Evolutionary conservation across 78 protist species (phyloP), one percentile per base, ranked within the genome.

Genomic region (Paratrimastix pyriformis): DNA sequence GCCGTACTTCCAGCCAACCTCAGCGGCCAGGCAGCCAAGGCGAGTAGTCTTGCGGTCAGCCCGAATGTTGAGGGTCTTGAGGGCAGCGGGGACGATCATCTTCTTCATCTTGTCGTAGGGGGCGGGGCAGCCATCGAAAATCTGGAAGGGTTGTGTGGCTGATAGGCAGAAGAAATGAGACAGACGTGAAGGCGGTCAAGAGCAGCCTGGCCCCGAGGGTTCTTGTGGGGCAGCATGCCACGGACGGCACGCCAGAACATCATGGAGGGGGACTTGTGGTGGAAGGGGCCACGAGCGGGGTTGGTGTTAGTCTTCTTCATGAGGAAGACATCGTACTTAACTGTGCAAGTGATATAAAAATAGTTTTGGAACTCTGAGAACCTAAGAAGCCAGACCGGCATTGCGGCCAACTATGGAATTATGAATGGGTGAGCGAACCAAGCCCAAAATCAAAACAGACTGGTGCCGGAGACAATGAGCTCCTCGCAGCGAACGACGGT

Each of bases 161-260:
- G 52, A 13, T 13, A 45, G 7, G 52, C n/a, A 13, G 52, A 11
- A 13, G 7, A 11, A 7, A 13, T 11, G 7, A 11, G 7, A 13
- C 52, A 45, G 70, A 46, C 37, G 83, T 84, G 81, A 71, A 94
- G 81, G 73, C 92, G 85, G 66, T 74, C 89, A 5, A 97, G 75
- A 11, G 99, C 99, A 3, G 76, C 80, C 24, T n/a, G 77, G 45
- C 99, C 99, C 38, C 98, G 95, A 30, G 82, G 55, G 54, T 94
- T 88, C 89, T 91, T 93, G 97, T 93, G 97, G 72, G 99, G 99
- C 55, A 97, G 59, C 99, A 97, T 97, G 37, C 98, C 98, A 50
- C 99, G 92, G 87, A 94, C 80, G 55, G 87, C 77, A 69, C 94
- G 80, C 88, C 76, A 84, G 81, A 96, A 70, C 74, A 95, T 92